These are phyloP conservation scores for Cyclotella kingstonii DNA, from an alignment of 108 stramenopile species.

Conservation along the genomic window DNA sequence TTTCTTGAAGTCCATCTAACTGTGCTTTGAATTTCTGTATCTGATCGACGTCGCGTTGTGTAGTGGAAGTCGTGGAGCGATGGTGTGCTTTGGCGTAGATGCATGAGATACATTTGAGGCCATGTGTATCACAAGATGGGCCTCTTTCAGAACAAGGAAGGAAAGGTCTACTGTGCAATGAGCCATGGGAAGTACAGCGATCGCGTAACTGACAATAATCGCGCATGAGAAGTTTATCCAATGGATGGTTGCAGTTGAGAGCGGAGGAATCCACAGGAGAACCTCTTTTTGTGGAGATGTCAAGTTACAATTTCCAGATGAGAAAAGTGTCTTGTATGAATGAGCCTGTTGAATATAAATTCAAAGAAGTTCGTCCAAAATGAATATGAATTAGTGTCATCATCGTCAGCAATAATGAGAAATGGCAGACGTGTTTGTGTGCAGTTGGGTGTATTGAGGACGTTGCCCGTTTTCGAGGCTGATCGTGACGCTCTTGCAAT, in stretches of 20 bases:
- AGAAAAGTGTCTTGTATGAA: background rate
- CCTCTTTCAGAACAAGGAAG: background rate
- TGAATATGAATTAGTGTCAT: background rate
- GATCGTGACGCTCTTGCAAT: background rate
- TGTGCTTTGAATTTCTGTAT: too few species aligned
- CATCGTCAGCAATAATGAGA: too few species aligned
- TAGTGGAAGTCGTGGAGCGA: background rate
- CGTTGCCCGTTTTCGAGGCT: background rate
- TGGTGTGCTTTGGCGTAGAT: background rate
- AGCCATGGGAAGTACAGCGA: too few species aligned
- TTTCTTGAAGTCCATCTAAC: background rate
- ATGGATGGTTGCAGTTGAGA: conserved; percentile 26
- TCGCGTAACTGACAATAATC: background rate
- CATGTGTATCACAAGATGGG: background rate
- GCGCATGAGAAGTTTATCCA: background rate
- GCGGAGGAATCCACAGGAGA: conserved; percentile 33
- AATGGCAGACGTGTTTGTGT: too few species aligned
- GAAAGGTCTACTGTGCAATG: background rate
- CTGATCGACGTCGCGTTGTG: background rate
- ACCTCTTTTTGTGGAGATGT: conserved; percentile 43
- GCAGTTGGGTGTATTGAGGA: too few species aligned
- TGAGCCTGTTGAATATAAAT: background rate
- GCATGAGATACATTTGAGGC: background rate
- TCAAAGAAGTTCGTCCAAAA: conserved; percentile 12
- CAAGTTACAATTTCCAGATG: conserved; percentile 44